These are phyloP conservation scores for Panaeolus cyanescens DNA, from an alignment of 768 basidiomycete genomes.

Conservation along the genomic window DNA sequence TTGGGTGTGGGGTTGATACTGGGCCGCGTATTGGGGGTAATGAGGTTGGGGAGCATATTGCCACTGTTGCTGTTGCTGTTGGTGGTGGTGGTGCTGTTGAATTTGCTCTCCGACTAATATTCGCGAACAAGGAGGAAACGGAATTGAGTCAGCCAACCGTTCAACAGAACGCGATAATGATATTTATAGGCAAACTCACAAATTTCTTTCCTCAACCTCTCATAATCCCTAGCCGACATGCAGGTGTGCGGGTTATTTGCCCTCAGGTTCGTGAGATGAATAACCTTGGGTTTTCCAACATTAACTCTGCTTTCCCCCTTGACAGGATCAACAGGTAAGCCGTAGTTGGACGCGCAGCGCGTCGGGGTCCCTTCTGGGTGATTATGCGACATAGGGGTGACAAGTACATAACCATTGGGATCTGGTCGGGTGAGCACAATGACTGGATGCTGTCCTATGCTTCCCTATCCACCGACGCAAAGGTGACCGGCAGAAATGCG, in stretches of 20 bases:
- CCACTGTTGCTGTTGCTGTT: no score
- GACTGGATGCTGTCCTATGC: constrained; percentile 25
- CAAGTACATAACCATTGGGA: constrained; percentile 19
- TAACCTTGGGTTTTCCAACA: constrained; percentile 21
- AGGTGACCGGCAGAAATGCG: no score
- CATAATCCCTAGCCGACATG: constrained; percentile 20
- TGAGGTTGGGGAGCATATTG: no score
- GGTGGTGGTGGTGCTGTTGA: no score
- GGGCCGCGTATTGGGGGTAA: no score
- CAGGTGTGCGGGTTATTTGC: constrained; percentile 21
- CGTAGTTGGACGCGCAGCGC: constrained; percentile 22
- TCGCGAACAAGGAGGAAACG: no score
- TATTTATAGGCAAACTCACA: constrained; percentile 11
- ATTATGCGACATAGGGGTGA: constrained; percentile 25
- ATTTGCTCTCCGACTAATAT: no score
- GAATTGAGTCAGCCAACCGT: no score
- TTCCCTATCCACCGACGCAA: no score
- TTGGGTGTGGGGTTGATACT: no score
- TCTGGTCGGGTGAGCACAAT: constrained; percentile 22
- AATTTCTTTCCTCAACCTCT: constrained; percentile 21
- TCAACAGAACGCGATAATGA: no score
- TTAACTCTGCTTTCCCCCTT: constrained; percentile 27
- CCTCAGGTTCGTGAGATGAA: constrained; percentile 22
- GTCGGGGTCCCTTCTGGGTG: constrained; percentile 25
- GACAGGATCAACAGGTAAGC: constrained; percentile 26